Percentiles rank a stretch among this genome's conserved stretches.
Evolutionary conservation across 805 yeast species (phyloP).

Genomic region (Maudiozyma barnettii): DNA sequence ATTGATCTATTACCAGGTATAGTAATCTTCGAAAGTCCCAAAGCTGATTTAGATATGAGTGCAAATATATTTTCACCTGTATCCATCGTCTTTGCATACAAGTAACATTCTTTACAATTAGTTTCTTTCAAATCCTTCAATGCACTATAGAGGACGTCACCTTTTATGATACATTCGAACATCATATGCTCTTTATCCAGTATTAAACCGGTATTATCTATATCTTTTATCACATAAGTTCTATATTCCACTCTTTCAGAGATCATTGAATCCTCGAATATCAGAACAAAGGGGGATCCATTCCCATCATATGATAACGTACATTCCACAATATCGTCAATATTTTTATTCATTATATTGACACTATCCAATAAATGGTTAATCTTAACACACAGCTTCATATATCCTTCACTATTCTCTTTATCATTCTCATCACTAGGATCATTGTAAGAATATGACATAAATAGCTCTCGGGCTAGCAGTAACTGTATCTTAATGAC

Average conservation of each 20-base stretch:
- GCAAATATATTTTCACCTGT: slow-evolving; percentile 28
- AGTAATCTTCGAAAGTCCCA: slow-evolving; percentile 59
- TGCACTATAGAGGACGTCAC: slow-evolving; percentile 44
- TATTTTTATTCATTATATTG: slow-evolving; percentile 32
- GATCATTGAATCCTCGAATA: slow-evolving; percentile 45
- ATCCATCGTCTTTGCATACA: slow-evolving; percentile 33
- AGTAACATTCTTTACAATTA: slow-evolving; percentile 40
- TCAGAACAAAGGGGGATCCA: slow-evolving; percentile 46
- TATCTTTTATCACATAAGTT: slow-evolving; percentile 34
- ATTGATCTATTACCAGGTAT: slow-evolving; percentile 56
- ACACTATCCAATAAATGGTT: slow-evolving; percentile 42
- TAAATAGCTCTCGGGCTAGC: slow-evolving; percentile 26
- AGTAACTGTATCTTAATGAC: slow-evolving; percentile 29
- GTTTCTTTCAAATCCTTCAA: slow-evolving; percentile 49
- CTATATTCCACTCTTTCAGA: slow-evolving; percentile 49
- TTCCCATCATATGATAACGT: slow-evolving; percentile 40
- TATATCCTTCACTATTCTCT: slow-evolving; percentile 10
- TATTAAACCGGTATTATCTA: slow-evolving; percentile 31
- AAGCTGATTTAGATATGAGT: slow-evolving; percentile 59
- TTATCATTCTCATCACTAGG: neutral
- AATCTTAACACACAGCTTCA: slow-evolving; percentile 36
- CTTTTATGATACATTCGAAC: slow-evolving; percentile 44
- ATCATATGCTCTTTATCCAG: slow-evolving; percentile 36
- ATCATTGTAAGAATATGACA: slow-evolving; percentile 17
- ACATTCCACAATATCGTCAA: slow-evolving; percentile 34